Base-by-base conservation (phyloP, 805 yeast genomes). In the Myxozyma geophila region DNA sequence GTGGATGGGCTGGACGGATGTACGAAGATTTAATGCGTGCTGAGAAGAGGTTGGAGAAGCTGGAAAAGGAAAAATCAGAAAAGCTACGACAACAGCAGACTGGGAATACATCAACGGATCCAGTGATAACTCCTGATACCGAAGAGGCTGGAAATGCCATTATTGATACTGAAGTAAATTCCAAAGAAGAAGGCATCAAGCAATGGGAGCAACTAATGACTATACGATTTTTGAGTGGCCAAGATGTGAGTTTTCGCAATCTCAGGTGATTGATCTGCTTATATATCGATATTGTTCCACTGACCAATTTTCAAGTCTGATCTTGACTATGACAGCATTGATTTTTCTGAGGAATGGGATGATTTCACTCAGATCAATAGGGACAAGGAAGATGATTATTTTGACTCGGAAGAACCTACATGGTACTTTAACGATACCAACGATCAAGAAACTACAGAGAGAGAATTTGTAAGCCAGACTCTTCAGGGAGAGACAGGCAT, bases 1-100 rank as follows among this genome's bases (percentile, higher is more conserved):
- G 41, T 5, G 68, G 68, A 28, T 64, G 68, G 68, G 68, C 63
- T 12, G 68, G 58, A 4, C 56, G 63, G n/a, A 58, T 64, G 58
- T 64, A 58, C 19, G 66, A 64, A 54, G 68, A 64, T 48, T 39
- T 64, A 41, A 54, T 58, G 63, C 54, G 66, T 10, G 68, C 68
- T n/a, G 68, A 64, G 50, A 13, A 21, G 37, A 50, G 58, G 17
- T 49, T 59, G 13, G 59, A 57, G 12, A 21, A 41, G 17, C 43
- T 49, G 21, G 49, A 41, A 10, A 50, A n/a, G 15, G 36, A 46
- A 19, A 36, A 43, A 46, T 54, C 62, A n/a, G 63, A 55, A 17
- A 60, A 54, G 35, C 12, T 46, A 19, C 48, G 58, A 33, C 41
- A 33, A 12, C n/a, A 2, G 17, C 54, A 56, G 23, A 56, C 28